These are phyloP conservation scores for Saccharomyces eubayanus DNA, from an alignment of 805 yeast genomes.

Conservation along the genomic window DNA sequence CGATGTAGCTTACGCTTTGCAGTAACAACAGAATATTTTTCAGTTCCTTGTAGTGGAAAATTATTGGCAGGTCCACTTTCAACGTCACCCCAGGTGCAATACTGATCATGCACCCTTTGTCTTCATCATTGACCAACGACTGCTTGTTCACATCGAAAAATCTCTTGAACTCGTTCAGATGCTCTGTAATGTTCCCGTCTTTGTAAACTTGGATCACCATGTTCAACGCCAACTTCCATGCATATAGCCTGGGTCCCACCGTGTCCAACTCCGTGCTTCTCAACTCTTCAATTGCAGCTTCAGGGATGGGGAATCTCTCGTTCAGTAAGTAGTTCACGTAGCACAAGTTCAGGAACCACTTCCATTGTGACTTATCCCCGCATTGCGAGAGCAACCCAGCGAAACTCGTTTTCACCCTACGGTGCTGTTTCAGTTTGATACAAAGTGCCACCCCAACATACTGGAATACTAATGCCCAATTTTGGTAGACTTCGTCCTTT, in stretches of 20 bases:
- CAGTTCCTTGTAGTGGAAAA: constrained; percentile 21
- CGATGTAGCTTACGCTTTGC: constrained; percentile 29
- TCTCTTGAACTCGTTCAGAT: constrained; percentile 20
- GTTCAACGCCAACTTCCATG: constrained; percentile 23
- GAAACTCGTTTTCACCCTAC: constrained; percentile 7
- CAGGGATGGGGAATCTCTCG: constrained; percentile 10
- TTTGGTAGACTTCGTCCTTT: background rate
- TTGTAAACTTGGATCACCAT: constrained; percentile 15
- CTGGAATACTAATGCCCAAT: constrained; percentile 17
- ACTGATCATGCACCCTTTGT: constrained; percentile 4
- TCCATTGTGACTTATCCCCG: constrained; percentile 8
- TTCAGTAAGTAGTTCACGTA: constrained; percentile 15
- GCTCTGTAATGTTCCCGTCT: constrained; percentile 24
- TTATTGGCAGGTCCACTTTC: constrained; percentile 10
- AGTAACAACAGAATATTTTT: constrained; percentile 23
- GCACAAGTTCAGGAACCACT: constrained; percentile 10
- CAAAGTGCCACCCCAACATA: constrained; percentile 12
- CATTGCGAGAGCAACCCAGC: constrained; percentile 1
- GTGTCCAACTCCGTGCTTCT: constrained; percentile 1
- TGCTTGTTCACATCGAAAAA: constrained; percentile 18
- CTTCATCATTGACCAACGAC: constrained; percentile 1
- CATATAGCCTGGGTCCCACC: constrained; percentile 10
- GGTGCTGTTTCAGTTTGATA: constrained; percentile 7
- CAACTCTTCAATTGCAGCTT: constrained; percentile 2
- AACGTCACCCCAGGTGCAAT: constrained; percentile 11